Evolutionary conservation across 257 asterid species (phyloP), one percentile per base, ranked within the genome.

Genomic region (Plantago major): DNA sequence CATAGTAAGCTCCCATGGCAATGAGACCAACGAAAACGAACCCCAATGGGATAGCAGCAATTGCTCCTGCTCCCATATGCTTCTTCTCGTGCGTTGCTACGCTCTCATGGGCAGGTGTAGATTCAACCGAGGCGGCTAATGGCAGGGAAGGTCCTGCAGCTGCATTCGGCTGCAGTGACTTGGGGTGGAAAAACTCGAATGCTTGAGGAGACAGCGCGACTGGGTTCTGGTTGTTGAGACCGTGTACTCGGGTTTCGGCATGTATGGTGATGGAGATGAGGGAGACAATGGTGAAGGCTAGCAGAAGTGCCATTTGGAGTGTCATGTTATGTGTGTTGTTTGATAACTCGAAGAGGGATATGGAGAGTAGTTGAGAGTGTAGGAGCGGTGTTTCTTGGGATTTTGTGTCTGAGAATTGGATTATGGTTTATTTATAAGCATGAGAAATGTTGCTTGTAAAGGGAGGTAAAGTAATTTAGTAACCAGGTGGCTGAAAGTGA

Each of bases 121-220:
- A 76, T 64, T 67, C 48, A 58, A 67, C 78, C 13, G 78, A 62
- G 46, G 81, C 77, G 1, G 85, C 85, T 28, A 79, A 57, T 1
- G 85, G 85, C 65, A 79, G 33, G 19, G 67, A 42, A 7, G 73
- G 60, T 11, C 64, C 58, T 13, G 67, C 17, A n/a, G 67, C 73
- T 62, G 58, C 22, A 38, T 55, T 18, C 11, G 18, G 78, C 12
- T 13, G 62, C 7, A 19, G 45, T 2, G 38, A 51, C 17, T 60
- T 61, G 7, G 85, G 79, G 74, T 79, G 75, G 77, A 79, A 79
- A 54, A 79, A 79, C 9, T 74, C 58, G 50, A 73, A 60, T n/a
- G 78, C 82, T 48, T 68, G 60, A 0, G 78, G 85, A 47, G 82
- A 76, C 51, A 79, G 28, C 0, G 85, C 72, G 4, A 59, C 9